Evolutionary conservation across 73 alveolate genomes (phyloP), one percentile per base, ranked within the genome.

Genomic region (Symbiodinium pilosum): DNA sequence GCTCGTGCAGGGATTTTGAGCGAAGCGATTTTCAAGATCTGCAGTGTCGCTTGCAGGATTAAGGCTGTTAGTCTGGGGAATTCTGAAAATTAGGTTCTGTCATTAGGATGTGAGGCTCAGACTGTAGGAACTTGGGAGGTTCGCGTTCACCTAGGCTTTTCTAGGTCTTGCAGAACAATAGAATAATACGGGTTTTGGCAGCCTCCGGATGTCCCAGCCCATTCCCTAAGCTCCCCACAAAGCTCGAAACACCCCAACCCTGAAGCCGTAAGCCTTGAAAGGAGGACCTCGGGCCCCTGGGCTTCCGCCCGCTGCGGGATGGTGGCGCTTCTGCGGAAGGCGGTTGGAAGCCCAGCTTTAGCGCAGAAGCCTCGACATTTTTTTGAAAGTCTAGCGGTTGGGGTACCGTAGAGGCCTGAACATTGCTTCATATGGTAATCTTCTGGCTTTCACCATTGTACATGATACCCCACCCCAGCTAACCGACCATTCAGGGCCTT

Each of bases 291-390:
- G 77, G 77, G 38, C 77, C 77, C 40, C 77, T 64, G 0, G 77
- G 20, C 77, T 64, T 64, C 36, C 77, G 77, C 30, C 16, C 77
- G 38, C 32, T 64, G 77, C 77, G 77, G 11, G 28, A 36, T 16
- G 77, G 77, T 28, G 77, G 77, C 36, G 77, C 77, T 64, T 64
- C 77, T 1, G 77, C 77, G 32, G 77, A 64, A 36, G 77, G 77
- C 21, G 77, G 77, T 28, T n/a, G n/a, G n/a, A n/a, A n/a, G n/a
- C n/a, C n/a, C 38, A 36, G 38, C 5, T 59, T 59, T 59, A 59
- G 77, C 38, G 77, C 1, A 24, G 77, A 36, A 36, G 1, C 28
- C 5, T 7, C 18, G 39, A 8, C 38, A 2, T 4, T 18, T 59
- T 6, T 1, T 59, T 7, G 18, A 59, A 36, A 36, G 77, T 59